phyloP scores from a whole-genome alignment of 352 stramenopile genomes.

The Aphanomyces astaci region DNA sequence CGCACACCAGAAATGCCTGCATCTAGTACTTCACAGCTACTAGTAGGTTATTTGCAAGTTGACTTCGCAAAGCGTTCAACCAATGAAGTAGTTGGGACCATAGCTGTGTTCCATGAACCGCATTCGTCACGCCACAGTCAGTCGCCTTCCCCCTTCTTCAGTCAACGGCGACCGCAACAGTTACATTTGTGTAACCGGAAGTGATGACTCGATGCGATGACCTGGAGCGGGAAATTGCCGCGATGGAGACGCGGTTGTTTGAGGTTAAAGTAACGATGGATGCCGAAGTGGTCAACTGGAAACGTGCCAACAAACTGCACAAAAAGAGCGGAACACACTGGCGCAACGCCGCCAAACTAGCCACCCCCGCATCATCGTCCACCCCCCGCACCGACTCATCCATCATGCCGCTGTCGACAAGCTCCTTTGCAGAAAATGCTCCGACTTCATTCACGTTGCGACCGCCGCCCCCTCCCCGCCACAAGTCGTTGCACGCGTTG shows the following conservation, averaged over 20 bases:
- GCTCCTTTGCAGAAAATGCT: background rate
- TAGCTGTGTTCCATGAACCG: no score
- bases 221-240: conserved; percentile 15
- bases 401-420: background rate
- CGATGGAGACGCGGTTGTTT: conserved; percentile 13
- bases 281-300: conserved; percentile 14
- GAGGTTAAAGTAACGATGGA: conserved; percentile 23
- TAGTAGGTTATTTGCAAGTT: no score
- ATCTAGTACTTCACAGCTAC: no score
- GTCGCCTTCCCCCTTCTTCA: no score
- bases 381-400: background rate
- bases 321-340: conserved; percentile 20
- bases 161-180: background rate
- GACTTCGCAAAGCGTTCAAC: no score
- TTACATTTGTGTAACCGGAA: background rate
- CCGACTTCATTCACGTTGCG: no score
- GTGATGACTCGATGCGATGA: conserved; percentile 5
- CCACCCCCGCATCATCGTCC: no score
- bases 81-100: no score
- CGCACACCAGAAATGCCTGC: no score
- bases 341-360: conserved; percentile 16
- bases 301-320: conserved; percentile 16
- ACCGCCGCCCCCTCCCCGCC: no score
- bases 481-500: background rate
- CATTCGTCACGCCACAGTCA: no score